Evolutionary conservation across 306 rosid species (phyloP), one percentile per base, ranked within the genome.

Genomic region (Dryas drummondii): DNA sequence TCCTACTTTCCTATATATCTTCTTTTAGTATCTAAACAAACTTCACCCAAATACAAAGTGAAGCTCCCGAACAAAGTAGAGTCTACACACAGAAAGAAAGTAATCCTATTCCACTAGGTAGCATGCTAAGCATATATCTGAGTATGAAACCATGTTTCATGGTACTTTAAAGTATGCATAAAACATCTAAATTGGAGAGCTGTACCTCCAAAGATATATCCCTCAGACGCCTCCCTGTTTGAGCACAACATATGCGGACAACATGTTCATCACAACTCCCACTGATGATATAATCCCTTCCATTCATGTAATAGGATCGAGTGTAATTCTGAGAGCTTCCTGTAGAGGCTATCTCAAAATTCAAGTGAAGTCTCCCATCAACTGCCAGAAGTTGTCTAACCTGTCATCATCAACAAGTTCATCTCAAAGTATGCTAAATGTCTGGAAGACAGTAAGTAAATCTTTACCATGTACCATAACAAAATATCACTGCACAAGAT

Each of bases 241-340:
- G 97, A 74, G 97, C 87, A 82, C 96, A 91, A 78, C 91, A 91
- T 79, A 91, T 63, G 70, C 93, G 91, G n/a, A 89, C 93, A 14
- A 88, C 82, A 49, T 91, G 93, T 73, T 91, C 97, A 73, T 91
- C 97, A 86, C 90, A 89, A 82, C 96, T 91, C 78, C 97, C 97
- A 71, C 93, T 89, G 27, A 91, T 86, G 71, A 91, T 88, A 75
- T 88, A 91, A 82, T 91, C 97, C 79, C 93, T 82, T 76, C 97
- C 93, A 73, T 91, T 91, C 96, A 89, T 84, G 86, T 91, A 91
- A 85, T 89, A 91, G 44, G 96, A 89, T 47, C 96, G 91, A 50
- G 97, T 89, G 80, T 89, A 91, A 71, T 91, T 91, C 71, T 89
- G 93, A 72, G 89, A 78, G 73, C 93, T 88, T 79, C 90, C 87